phyloP scores from a whole-genome alignment of 306 rosid genomes.

The Hippophae gyantsensis region DNA sequence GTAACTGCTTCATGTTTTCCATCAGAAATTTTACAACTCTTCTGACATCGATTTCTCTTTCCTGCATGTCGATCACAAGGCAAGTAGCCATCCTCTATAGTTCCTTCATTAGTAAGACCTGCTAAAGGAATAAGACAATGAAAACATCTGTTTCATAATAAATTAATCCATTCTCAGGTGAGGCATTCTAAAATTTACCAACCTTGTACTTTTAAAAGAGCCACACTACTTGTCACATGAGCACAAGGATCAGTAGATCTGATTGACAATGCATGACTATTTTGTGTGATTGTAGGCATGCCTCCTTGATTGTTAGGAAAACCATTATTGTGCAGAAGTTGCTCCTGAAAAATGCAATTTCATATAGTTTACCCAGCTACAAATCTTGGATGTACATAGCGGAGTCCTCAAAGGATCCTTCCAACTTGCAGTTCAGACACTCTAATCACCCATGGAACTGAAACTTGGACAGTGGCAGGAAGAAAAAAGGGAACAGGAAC shows the following conservation, averaged over 20 bases:
- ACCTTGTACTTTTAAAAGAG: constrained; percentile 47
- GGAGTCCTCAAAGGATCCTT: neutral
- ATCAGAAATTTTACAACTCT: constrained; percentile 43
- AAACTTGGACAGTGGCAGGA: constrained; percentile 14
- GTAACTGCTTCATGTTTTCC: constrained; percentile 38
- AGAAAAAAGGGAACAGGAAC: constrained; percentile 6
- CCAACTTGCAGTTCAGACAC: constrained; percentile 2
- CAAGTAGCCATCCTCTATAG: constrained; percentile 45
- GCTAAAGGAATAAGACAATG: constrained; percentile 24
- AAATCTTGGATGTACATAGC: constrained; percentile 6
- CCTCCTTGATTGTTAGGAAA: constrained; percentile 31
- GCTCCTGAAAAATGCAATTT: constrained; percentile 37
- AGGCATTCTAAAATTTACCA: constrained; percentile 23
- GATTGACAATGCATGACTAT: constrained; percentile 32
- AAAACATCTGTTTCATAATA: constrained; percentile 15
- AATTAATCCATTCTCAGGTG: constrained; percentile 11
- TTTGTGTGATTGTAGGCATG: constrained; percentile 25
- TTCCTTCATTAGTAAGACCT: constrained; percentile 47
- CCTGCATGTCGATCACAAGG: constrained; percentile 52
- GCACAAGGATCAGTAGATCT: constrained; percentile 29
- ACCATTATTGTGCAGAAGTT: constrained; percentile 35
- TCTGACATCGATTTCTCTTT: constrained; percentile 56
- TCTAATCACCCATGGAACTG: constrained; percentile 19
- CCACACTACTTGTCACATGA: constrained; percentile 25
- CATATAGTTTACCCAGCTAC: constrained; percentile 20